Evolutionary conservation across 2,329 filamentous ascomycete genomes (phyloP).

Genomic region (Stachybotrys echinatus): DNA sequence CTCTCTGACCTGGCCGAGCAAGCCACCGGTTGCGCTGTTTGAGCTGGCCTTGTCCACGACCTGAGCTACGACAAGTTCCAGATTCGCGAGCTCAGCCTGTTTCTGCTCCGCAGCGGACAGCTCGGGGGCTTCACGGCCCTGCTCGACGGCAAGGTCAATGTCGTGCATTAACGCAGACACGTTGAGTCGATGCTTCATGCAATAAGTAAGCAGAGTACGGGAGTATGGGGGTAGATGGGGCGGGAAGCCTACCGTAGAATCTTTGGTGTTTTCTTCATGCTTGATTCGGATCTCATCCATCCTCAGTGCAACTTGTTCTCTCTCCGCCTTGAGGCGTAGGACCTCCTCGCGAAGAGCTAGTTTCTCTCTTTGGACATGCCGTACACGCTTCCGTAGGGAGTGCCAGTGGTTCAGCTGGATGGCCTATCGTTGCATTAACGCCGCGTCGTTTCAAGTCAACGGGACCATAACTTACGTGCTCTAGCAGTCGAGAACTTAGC

Average conservation of each 20-base stretch:
- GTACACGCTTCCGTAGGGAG: constrained; percentile 51
- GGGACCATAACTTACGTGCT: constrained; percentile 43
- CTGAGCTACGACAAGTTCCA: constrained; percentile 51
- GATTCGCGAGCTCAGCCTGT: constrained; percentile 46
- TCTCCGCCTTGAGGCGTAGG: constrained; percentile 51
- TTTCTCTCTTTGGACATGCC: constrained; percentile 52
- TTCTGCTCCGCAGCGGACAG: constrained; percentile 40
- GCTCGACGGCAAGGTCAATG: constrained; percentile 52
- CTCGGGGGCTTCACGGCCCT: constrained; percentile 42
- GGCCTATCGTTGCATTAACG: constrained; percentile 31
- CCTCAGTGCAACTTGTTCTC: constrained; percentile 55
- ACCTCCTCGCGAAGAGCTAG: constrained; percentile 54
- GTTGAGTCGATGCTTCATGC: constrained; percentile 38
- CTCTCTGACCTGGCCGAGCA: constrained; percentile 50
- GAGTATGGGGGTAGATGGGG: background rate
- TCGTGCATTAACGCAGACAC: constrained; percentile 57
- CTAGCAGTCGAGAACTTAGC: constrained; percentile 47
- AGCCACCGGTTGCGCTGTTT: constrained; percentile 42
- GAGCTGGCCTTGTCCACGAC: constrained; percentile 49
- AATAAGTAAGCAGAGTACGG: constrained; percentile 5
- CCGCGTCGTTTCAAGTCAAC: background rate
- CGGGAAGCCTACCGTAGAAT: constrained; percentile 39
- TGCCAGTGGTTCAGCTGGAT: constrained; percentile 56
- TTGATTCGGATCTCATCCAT: constrained; percentile 59
- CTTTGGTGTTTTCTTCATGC: constrained; percentile 50